phyloP scores from a whole-genome alignment of 306 rosid genomes.

The Quercus aquifolioides region DNA sequence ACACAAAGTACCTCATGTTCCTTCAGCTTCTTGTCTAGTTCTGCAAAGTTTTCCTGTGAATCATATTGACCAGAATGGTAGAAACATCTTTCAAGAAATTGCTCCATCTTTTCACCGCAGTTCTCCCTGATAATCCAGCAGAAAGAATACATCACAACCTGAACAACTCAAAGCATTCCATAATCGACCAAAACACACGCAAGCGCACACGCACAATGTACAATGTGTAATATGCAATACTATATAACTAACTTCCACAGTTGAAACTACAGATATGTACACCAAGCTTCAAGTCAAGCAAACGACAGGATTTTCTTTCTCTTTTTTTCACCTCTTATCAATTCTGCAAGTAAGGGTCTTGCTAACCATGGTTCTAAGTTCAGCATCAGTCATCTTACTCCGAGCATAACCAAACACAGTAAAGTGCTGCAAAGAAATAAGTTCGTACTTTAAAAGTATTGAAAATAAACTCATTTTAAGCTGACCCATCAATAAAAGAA shows the following conservation, averaged over 20 bases:
- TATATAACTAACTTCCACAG: background rate
- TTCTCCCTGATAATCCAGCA: conserved; percentile 61
- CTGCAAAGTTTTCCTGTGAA: conserved; percentile 68
- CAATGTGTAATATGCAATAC: conserved; percentile 1
- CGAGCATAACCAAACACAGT: conserved; percentile 82
- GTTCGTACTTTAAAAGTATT: background rate
- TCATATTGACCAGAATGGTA: conserved; percentile 95
- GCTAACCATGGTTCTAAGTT: conserved; percentile 84
- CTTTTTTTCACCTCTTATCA: conserved; percentile 58
- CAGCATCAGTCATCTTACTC: conserved; percentile 90
- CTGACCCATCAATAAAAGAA: background rate
- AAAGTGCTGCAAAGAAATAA: conserved; percentile 50
- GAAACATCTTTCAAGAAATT: conserved; percentile 83
- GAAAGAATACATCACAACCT: conserved; percentile 12
- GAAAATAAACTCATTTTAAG: background rate
- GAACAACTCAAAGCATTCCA: conserved; percentile 7
- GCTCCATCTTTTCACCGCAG: conserved; percentile 77
- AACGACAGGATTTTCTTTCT: background rate
- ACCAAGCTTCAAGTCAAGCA: conserved; percentile 3
- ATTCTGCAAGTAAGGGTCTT: conserved; percentile 91
- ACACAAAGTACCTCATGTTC: conserved; percentile 70
- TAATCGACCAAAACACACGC: background rate
- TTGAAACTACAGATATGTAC: background rate
- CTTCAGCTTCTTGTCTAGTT: conserved; percentile 72
- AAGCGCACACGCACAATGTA: background rate